Evolutionary conservation across 306 rosid species (phyloP), one percentile per base, ranked within the genome.

Genomic region (Delonix regia): DNA sequence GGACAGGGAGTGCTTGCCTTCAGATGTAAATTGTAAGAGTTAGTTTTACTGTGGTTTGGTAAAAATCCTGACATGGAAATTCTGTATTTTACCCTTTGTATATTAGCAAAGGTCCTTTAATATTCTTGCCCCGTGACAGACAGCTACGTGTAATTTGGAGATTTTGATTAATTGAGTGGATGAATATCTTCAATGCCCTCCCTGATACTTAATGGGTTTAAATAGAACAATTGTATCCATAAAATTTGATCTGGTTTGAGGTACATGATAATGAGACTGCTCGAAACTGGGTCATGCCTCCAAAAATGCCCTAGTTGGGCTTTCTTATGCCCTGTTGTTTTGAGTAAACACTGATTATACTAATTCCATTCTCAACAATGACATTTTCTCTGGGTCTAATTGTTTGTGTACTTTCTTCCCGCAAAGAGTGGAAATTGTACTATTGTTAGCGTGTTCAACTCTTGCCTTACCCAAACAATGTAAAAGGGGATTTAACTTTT

Each of bases 31-130:
- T 65, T 69, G 71, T 41, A 41, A 61, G 69, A 69, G 49, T 42
- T n/a, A 45, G 60, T 65, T 64, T 75, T 30, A 49, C 33, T 8
- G 19, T 0, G 12, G 38, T 24, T 56, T 75, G 10, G 36, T n/a
- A 49, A 79, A 65, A 65, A 65, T 74, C 25, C 67, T 81, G 21
- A 53, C n/a, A 34, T 45, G 76, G 68, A 18, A 48, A 62, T 78
- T 69, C 21, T 79, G 86, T 78, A 78, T 21, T 75, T 81, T 69
- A 66, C 33, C 19, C 41, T 78, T 53, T 33, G 57, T 56, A 67
- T 71, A 25, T 69, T 34, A 21, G 67, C 27, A 30, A 55, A 47
- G 74, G 6, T 49, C 59, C 28, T 77, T 41, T 71, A n/a, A n/a
- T n/a, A 63, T 55, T 71, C 18, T 71, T 79, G 66, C 64, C 59